Evolutionary conservation across 202 grass and related monocot genomes (phyloP).

Genomic region (Musa balbisiana): DNA sequence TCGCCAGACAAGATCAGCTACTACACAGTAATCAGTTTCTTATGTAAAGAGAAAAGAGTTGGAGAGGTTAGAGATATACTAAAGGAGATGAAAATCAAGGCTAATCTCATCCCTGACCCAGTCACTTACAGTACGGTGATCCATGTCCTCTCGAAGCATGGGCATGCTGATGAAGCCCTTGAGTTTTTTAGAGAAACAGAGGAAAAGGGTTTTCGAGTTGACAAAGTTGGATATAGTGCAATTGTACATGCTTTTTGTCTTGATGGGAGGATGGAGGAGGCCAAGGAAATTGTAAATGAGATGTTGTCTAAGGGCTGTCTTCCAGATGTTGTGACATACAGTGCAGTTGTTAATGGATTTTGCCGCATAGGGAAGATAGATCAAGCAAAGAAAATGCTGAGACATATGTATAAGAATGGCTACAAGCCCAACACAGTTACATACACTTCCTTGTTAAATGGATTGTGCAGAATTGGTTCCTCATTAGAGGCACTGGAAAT

Average conservation of each 20-base stretch:
- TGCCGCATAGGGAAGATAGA: slow-evolving; percentile 65
- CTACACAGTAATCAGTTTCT: slow-evolving; percentile 78
- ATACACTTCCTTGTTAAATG: slow-evolving; percentile 74
- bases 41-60: slow-evolving; percentile 73
- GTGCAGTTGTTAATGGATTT: slow-evolving; percentile 79
- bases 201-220: slow-evolving; percentile 57
- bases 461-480: slow-evolving; percentile 67
- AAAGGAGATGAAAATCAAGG: slow-evolving; percentile 49
- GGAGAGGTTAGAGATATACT: slow-evolving; percentile 50
- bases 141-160: slow-evolving; percentile 71
- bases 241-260: slow-evolving; percentile 66
- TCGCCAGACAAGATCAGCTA: slow-evolving; percentile 78
- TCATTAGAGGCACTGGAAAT: slow-evolving; percentile 69
- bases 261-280: slow-evolving; percentile 60
- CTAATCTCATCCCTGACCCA: slow-evolving; percentile 60
- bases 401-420: slow-evolving; percentile 60
- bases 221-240: slow-evolving; percentile 70
- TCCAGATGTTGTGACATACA: slow-evolving; percentile 94
- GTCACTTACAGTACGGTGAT: slow-evolving; percentile 80
- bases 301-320: slow-evolving; percentile 66
- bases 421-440: slow-evolving; percentile 90
- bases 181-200: slow-evolving; percentile 67
- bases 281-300: slow-evolving; percentile 53
- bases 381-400: slow-evolving; percentile 72
- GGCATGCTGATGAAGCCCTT: slow-evolving; percentile 72